phyloP scores from a whole-genome alignment of 805 yeast genomes.

The Saccharomycopsis microspora region DNA sequence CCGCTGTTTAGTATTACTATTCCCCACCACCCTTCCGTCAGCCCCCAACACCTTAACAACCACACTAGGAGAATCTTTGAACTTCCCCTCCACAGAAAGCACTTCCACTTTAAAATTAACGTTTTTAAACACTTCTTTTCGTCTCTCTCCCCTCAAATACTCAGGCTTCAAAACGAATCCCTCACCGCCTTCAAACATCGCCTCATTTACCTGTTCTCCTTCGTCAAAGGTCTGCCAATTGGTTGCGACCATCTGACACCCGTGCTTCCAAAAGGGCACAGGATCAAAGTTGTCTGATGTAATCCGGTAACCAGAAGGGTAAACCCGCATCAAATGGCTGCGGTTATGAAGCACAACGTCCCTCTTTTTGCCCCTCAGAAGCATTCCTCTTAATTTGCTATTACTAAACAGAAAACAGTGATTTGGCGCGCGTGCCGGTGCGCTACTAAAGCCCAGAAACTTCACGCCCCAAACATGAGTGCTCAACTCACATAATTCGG shows the following conservation, averaged over 20 bases:
- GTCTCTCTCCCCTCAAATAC: conserved; percentile 21
- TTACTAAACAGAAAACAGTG: conserved; percentile 88
- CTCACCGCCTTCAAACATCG: conserved; percentile 44
- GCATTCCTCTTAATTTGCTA: conserved; percentile 48
- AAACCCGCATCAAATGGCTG: conserved; percentile 65
- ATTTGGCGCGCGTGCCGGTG: conserved; percentile 68
- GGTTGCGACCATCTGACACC: conserved; percentile 91
- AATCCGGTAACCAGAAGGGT: conserved; percentile 73
- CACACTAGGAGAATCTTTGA: conserved; percentile 30
- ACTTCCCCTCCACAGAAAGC: conserved; percentile 85
- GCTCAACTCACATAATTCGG: conserved; percentile 48
- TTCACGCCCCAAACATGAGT: conserved; percentile 66
- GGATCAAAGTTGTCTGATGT: conserved; percentile 80
- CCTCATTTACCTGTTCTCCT: conserved; percentile 82
- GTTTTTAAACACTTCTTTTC: conserved; percentile 9
- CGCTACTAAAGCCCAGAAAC: conserved; percentile 72
- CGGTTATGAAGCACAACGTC: conserved; percentile 67
- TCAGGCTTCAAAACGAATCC: conserved; percentile 80
- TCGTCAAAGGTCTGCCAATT: conserved; percentile 91
- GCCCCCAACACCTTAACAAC: conserved; percentile 8
- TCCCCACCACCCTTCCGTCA: neutral
- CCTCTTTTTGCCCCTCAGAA: conserved; percentile 45
- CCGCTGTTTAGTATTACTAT: neutral
- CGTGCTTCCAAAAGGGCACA: conserved; percentile 66
- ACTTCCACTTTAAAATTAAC: conserved; percentile 30